These are phyloP conservation scores for Heliamphora exappendiculata DNA, from an alignment of 148 eudicot species.

Conservation along the genomic window DNA sequence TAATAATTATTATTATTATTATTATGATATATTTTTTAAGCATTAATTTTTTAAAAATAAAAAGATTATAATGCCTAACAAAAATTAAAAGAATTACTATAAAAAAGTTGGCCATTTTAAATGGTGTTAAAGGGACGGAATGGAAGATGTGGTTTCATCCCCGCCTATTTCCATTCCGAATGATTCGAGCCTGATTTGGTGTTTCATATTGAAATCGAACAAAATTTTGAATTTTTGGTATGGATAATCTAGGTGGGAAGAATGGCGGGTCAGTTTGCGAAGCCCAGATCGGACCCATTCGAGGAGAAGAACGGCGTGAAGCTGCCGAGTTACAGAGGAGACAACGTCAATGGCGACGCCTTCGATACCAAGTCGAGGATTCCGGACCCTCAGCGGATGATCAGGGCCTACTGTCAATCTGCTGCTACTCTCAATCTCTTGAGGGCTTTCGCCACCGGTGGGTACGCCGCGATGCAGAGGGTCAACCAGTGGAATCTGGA, in stretches of 20 bases:
- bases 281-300: constrained; percentile 41
- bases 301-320: constrained; percentile 50
- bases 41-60: no score
- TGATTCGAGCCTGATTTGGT: no score
- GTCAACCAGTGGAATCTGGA: constrained; percentile 83
- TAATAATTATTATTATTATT: no score
- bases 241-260: constrained; percentile 73
- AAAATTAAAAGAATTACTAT: no score
- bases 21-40: no score
- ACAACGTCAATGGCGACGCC: constrained; percentile 42
- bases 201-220: not conserved
- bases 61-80: no score
- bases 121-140: no score
- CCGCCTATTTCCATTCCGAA: no score
- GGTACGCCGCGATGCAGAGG: constrained; percentile 91
- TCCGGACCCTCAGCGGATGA: constrained; percentile 89
- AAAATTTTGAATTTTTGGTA: not conserved
- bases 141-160: no score
- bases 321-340: constrained; percentile 53
- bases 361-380: constrained; percentile 41
- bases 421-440: constrained; percentile 83
- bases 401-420: constrained; percentile 87
- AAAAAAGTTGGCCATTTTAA: no score
- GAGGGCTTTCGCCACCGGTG: constrained; percentile 94
- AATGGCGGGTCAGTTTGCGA: constrained; percentile 95